A percentile compares a stretch with the other conserved stretches of the same genome.
These are phyloP conservation scores for Termitomyces eurrhizus DNA, from an alignment of 768 basidiomycete genomes.

Conservation along the genomic window DNA sequence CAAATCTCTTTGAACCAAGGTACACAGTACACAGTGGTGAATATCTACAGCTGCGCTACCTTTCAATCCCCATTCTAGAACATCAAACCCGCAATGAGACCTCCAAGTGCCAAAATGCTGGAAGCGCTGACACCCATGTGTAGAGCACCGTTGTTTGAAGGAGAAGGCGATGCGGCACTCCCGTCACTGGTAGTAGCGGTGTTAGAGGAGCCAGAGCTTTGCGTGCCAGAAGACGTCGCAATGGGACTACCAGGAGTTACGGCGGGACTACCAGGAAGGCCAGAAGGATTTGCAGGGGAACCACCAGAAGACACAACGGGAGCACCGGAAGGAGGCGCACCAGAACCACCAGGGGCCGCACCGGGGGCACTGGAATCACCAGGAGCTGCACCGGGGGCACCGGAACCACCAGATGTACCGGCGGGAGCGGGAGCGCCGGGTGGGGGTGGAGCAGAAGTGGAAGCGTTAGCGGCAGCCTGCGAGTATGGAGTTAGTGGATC, in stretches of 20 bases:
- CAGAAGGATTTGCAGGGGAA: no score
- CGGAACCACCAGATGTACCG: neutral
- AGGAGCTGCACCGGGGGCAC: neutral
- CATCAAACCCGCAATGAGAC: slow-evolving; percentile 29
- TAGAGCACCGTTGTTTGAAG: slow-evolving; percentile 9
- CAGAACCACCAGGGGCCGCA: no score
- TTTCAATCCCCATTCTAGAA: slow-evolving; percentile 16
- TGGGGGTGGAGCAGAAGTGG: neutral
- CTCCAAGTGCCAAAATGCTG: slow-evolving; percentile 26
- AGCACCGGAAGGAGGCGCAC: no score
- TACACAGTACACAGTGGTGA: neutral
- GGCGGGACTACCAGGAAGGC: no score
- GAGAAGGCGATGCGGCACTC: neutral
- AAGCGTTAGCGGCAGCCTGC: slow-evolving; percentile 14
- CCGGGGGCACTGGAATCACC: no score
- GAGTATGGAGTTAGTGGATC: neutral
- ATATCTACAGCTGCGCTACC: neutral
- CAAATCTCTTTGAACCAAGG: neutral
- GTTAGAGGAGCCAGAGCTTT: neutral
- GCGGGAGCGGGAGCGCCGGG: neutral
- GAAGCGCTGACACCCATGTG: slow-evolving; percentile 30
- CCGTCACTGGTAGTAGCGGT: neutral
- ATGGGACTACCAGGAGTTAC: neutral
- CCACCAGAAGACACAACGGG: no score
- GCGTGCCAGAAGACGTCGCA: neutral